These are phyloP conservation scores for Ogataea allantospora DNA, from an alignment of 805 yeast species.

Conservation along the genomic window DNA sequence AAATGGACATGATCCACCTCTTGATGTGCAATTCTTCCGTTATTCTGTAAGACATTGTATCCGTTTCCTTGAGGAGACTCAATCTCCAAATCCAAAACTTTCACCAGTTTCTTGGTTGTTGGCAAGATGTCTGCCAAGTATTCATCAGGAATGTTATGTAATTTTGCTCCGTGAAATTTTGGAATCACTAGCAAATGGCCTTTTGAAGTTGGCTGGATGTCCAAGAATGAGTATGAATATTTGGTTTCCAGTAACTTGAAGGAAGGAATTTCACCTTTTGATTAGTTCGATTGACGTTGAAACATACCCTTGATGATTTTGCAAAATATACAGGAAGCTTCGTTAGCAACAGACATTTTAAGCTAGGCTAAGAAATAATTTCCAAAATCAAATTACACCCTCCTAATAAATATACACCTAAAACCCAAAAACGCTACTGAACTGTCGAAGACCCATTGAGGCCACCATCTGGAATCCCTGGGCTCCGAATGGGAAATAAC, in stretches of 20 bases:
- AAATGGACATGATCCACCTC: slow-evolving; percentile 94
- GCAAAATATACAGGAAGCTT: slow-evolving; percentile 84
- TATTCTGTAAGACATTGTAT: slow-evolving; percentile 88
- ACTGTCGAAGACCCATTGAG: slow-evolving; percentile 38
- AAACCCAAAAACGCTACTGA: slow-evolving; percentile 42
- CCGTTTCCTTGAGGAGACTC: slow-evolving; percentile 69
- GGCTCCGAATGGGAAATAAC: slow-evolving; percentile 96
- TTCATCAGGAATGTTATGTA: slow-evolving; percentile 92
- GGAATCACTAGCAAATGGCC: slow-evolving; percentile 93
- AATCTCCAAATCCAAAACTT: slow-evolving; percentile 61
- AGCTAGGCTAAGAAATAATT: slow-evolving; percentile 5
- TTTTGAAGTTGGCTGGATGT: slow-evolving; percentile 86
- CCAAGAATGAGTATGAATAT: slow-evolving; percentile 78
- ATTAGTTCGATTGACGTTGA: slow-evolving; percentile 2
- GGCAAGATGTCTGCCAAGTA: slow-evolving; percentile 84
- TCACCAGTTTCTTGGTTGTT: slow-evolving; percentile 80
- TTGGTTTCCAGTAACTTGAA: slow-evolving; percentile 88
- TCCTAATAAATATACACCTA: slow-evolving; percentile 13
- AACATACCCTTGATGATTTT: slow-evolving; percentile 79
- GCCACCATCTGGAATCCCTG: slow-evolving; percentile 59
- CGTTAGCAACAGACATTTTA: slow-evolving; percentile 35
- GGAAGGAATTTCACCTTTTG: slow-evolving; percentile 85
- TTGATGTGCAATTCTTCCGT: slow-evolving; percentile 94
- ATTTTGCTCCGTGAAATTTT: slow-evolving; percentile 87
- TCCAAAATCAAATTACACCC: slow-evolving; percentile 1